Base-by-base conservation (phyloP, 2,329 filamentous ascomycete genomes). In the Hypoxylon sp. region DNA sequence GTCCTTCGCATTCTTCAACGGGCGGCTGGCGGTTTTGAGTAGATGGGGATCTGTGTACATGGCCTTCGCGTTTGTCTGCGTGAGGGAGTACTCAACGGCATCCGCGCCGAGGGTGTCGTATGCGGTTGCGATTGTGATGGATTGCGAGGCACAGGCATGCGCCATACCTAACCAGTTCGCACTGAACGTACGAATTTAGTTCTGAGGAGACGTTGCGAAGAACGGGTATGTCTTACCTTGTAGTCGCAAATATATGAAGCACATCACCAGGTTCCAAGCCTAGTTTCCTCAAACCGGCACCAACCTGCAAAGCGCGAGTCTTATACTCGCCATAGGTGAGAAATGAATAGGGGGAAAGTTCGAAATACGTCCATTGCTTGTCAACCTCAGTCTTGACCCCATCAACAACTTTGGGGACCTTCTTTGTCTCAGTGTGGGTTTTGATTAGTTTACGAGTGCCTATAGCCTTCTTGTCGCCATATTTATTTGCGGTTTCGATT, bases 331-430 rank as follows among this genome's bases (percentile, higher is more conserved):
- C 78, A 74, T 92, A 95, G 63, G 84, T 90, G 67, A 88, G 78
- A 77, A 86, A 96, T 32, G 80, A 78, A 76, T 89, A 96, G 37
- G 78, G 77, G 55, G 88, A 87, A 61, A 95, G 84, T 79, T 96
- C 91, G 63, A 90, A 95, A 74, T 86, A 95, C 43, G 87, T 86
- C 91, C 91, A 96, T 71, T 93, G 84, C 83, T 96, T 96, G 58
- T 95, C 89, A 23, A 94, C 84, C 74, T 92, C 83, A 59, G 80
- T 78, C 71, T 91, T 81, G 69, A 89, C 81, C 62, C 91, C 91
- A 66, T 95, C 89, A 50, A 96, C 77, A 40, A 90, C 80, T 81
- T 95, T 96, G 80, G 91, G 88, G 62, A 96, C 77, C 80, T 91
- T 94, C 78, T 93, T 96, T 63, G 82, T 87, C 78, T 96, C 91